A percentile compares a stretch with the other conserved stretches of the same genome.
Conservation (phyloP, 2,329 filamentous ascomycete species). For the Penicillium thymicola region DNA sequence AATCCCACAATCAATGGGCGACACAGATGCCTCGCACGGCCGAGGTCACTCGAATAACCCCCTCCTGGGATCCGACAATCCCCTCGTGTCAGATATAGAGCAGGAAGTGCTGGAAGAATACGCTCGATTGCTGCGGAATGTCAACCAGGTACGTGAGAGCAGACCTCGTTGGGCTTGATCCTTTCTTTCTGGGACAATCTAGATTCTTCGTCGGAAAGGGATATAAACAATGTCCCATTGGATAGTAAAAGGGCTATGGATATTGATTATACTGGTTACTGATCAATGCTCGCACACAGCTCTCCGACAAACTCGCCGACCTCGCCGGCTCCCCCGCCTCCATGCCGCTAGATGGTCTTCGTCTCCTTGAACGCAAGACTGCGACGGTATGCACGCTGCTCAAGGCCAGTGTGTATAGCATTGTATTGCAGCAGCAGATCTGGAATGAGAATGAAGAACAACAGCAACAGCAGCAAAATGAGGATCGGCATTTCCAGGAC, state of each 20-base stretch:
- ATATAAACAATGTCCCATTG: neutral
- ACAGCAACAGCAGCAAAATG: constrained; percentile 27
- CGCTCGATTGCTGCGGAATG: constrained; percentile 77
- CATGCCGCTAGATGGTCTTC: constrained; percentile 71
- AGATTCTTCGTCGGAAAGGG: too few relatives aligned
- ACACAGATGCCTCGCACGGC: constrained; percentile 17
- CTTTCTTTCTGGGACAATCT: neutral
- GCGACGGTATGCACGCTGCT: constrained; percentile 91
- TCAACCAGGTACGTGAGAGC: constrained; percentile 67
- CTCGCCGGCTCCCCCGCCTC: constrained; percentile 66
- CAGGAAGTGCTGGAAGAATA: constrained; percentile 96
- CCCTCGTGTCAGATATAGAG: constrained; percentile 68
- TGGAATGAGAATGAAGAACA: constrained; percentile 56
- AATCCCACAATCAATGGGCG: constrained; percentile 14
- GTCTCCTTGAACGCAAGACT: constrained; percentile 89
- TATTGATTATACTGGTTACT: neutral
- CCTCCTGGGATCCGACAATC: constrained; percentile 37
- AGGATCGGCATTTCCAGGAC: constrained; percentile 21
- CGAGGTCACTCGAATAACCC: constrained; percentile 31
- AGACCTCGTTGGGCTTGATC: neutral
- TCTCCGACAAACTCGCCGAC: constrained; percentile 49
- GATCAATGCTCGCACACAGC: constrained; percentile 17
- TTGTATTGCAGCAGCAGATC: constrained; percentile 96
- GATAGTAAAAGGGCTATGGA: neutral
- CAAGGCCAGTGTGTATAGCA: constrained; percentile 98